phyloP scores from a whole-genome alignment of 257 asterid species.

The Paulownia fortunei region DNA sequence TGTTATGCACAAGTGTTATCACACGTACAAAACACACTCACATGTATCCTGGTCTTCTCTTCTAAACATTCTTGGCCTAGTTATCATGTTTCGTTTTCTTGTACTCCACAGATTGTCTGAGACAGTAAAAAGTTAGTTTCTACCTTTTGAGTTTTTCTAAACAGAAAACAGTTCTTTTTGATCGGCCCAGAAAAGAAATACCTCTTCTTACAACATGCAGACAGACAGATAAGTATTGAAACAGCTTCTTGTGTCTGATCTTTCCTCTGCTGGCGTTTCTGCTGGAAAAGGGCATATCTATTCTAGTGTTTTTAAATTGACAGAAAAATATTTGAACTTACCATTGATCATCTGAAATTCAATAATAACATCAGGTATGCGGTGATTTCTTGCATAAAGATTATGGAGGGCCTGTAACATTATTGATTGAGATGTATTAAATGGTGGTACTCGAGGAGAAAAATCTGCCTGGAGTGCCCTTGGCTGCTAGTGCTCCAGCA shows the following conservation, averaged over 20 bases:
- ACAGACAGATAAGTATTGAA: no score
- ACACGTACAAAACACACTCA: constrained; percentile 1
- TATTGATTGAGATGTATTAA: constrained; percentile 44
- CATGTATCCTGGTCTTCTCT: neutral
- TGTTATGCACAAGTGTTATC: neutral
- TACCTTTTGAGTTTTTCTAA: no score
- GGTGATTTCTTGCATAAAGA: constrained; percentile 48
- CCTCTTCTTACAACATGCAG: no score
- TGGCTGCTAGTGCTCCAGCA: neutral
- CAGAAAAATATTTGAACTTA: neutral
- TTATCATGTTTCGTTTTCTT: no score
- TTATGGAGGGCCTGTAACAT: constrained; percentile 58
- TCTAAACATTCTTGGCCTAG: neutral
- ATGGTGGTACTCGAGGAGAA: constrained; percentile 36
- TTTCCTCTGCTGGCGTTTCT: neutral
- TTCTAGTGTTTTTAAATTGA: neutral
- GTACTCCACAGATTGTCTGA: neutral
- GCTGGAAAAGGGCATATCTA: neutral
- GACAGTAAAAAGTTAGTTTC: neutral
- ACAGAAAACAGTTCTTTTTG: neutral
- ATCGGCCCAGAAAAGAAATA: no score
- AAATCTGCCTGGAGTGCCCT: neutral
- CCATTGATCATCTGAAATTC: neutral
- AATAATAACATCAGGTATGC: constrained; percentile 30
- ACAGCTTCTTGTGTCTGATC: neutral